Conservation (phyloP, 2,329 filamentous ascomycete genomes). For the Bipolaris oryzae region DNA sequence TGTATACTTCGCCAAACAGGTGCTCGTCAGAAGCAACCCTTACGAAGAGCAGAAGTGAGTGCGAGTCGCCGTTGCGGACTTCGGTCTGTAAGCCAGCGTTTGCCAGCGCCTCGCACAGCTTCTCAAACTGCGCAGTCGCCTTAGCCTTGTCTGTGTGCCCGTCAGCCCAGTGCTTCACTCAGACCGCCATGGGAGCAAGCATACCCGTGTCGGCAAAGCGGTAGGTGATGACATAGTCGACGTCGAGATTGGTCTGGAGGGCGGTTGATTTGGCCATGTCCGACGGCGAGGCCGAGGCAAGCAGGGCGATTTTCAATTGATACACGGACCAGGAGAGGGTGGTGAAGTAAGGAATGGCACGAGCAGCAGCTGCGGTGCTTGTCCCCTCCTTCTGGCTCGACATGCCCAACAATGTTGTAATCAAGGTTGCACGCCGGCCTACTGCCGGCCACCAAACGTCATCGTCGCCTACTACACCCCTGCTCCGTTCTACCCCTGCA, state of each 20-base stretch:
- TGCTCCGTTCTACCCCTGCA: constrained; percentile 24
- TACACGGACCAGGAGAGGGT: constrained; percentile 26
- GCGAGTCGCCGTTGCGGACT: constrained; percentile 78
- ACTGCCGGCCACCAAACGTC: constrained; percentile 34
- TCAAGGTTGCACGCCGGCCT: constrained; percentile 32
- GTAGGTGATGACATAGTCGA: constrained; percentile 89
- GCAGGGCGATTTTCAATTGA: constrained; percentile 26
- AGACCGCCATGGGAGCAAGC: constrained; percentile 18
- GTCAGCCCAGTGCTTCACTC: constrained; percentile 19
- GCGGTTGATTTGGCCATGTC: constrained; percentile 49
- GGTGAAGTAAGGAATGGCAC: constrained; percentile 25
- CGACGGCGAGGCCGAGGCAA: constrained; percentile 25
- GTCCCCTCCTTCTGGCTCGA: constrained; percentile 20
- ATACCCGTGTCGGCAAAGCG: constrained; percentile 71
- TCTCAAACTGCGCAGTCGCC: constrained; percentile 76
- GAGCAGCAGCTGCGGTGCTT: constrained; percentile 10
- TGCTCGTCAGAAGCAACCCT: constrained; percentile 77
- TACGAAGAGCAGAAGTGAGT: constrained; percentile 81
- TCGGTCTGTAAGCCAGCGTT: constrained; percentile 84
- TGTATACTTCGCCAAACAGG: constrained; percentile 80
- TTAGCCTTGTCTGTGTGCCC: constrained; percentile 64
- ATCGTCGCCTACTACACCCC: constrained; percentile 30
- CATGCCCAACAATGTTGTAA: constrained; percentile 36
- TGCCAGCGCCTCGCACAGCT: constrained; percentile 76
- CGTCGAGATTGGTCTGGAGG: constrained; percentile 65